Conservation (phyloP, 495 filamentous ascomycete species). For the Xylaria telfairii region DNA sequence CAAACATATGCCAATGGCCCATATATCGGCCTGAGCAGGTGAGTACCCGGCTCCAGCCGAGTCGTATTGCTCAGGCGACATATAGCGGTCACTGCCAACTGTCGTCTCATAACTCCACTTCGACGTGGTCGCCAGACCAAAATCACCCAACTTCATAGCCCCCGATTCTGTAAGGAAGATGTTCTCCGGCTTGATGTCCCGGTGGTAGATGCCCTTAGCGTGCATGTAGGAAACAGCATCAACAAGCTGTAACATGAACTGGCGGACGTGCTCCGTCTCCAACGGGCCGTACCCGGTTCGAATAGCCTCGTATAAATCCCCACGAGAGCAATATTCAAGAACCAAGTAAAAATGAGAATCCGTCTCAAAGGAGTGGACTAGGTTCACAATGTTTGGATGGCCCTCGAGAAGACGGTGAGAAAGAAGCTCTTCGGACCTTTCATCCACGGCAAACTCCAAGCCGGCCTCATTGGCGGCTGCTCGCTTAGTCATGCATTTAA, state of each 20-base stretch:
- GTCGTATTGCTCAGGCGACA: conserved; percentile 98
- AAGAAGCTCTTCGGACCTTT: conserved; percentile 84
- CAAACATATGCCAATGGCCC: conserved; percentile 92
- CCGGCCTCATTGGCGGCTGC: conserved; percentile 59
- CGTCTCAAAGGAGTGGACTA: conserved; percentile 91
- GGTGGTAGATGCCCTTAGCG: conserved; percentile 87
- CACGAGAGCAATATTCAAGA: conserved; percentile 93
- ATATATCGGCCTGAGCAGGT: conserved; percentile 91
- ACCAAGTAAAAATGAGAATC: conserved; percentile 88
- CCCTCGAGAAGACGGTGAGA: conserved; percentile 77
- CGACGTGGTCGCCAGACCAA: conserved; percentile 87
- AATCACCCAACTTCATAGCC: conserved; percentile 94
- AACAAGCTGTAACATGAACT: conserved; percentile 94
- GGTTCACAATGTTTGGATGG: conserved; percentile 93
- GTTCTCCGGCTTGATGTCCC: conserved; percentile 99
- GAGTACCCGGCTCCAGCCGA: conserved; percentile 85
- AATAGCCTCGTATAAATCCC: conserved; percentile 97
- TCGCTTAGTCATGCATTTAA: conserved; percentile 92
- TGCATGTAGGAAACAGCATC: conserved; percentile 92
- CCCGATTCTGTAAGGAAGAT: conserved; percentile 90
- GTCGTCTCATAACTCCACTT: conserved; percentile 86
- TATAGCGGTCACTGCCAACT: conserved; percentile 97
- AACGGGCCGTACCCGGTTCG: conserved; percentile 83
- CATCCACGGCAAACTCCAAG: conserved; percentile 69
- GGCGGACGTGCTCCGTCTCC: conserved; percentile 94